Evolutionary conservation across 495 filamentous ascomycete genomes (phyloP), one percentile per base, ranked within the genome.

Genomic region (Daldinia caldariorum): DNA sequence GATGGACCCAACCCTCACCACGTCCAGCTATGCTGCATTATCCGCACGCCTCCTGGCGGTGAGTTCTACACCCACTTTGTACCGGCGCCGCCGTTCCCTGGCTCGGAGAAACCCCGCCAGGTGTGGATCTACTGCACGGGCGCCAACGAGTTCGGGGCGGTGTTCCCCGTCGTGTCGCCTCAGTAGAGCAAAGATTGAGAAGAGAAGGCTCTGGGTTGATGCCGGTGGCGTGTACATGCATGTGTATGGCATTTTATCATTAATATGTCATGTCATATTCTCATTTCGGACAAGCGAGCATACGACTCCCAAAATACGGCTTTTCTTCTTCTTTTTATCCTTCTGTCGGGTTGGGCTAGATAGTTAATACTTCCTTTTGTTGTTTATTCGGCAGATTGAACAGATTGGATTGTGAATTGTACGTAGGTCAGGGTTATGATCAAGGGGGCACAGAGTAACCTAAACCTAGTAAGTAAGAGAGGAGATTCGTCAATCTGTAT

Each of bases 271-370:
- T 32, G 22, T 7, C 12, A 10, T 32, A 13, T 26, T 13, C 12
- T 31, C 14, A 29, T 29, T 32, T 20, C 49, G 49, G 29, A 53
- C 29, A 53, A 63, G 61, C 49, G 55, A 26, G 59, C 47, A 62
- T 32, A 53, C 14, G 47, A 47, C 47, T 62, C 55, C 37, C 7
- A 20, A 39, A 39, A 41, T 29, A 26, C 41, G 43, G 43, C 1
- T 31, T 58, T 41, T 54, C 14, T 26, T 63, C 9, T 26, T 26
- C 26, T 26, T 26, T 26, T 26, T 26, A 3, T 1, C 3, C 3
- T 26, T 26, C 26, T 34, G 51, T 63, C 43, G 60, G 43, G n/a
- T 63, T 35, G 22, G 13, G 32, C 16, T 55, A 51, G 47, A 47
- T 16, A 51, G 58, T 61, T 61, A 38, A 35, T 29, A 34, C 45